phyloP scores from a whole-genome alignment of 169 alveolate genomes.

The Plasmodium vivax region DNA sequence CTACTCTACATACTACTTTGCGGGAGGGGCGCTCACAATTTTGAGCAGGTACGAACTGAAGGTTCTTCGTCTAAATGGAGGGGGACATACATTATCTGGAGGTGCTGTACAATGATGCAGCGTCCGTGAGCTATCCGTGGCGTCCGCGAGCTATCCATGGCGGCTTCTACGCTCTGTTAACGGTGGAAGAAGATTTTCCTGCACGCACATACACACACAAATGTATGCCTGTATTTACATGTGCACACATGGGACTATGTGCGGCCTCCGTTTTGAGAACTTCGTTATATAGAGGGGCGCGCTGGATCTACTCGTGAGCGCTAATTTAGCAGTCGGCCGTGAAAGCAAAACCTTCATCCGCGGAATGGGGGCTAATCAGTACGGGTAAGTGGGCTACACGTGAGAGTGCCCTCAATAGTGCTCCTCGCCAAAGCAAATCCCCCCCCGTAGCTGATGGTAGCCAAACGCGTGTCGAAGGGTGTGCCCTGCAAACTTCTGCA shows the following conservation, averaged over 20 bases:
- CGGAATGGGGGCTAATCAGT: background rate
- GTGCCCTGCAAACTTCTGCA: background rate
- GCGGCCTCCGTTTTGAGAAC: background rate
- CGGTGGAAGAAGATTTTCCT: background rate
- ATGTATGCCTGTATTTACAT: background rate
- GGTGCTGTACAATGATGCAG: background rate
- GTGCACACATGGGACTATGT: background rate
- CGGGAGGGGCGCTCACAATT: background rate
- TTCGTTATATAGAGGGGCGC: background rate
- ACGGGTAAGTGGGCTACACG: background rate
- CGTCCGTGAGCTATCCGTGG: background rate
- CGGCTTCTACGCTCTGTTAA: background rate
- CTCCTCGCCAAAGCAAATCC: background rate
- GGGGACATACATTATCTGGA: background rate
- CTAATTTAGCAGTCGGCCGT: background rate
- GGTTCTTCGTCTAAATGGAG: background rate
- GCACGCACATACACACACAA: background rate
- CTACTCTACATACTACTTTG: background rate
- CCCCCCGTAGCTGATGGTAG: background rate
- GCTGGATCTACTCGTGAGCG: background rate
- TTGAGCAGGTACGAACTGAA: background rate
- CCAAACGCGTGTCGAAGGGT: background rate
- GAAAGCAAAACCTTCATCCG: background rate
- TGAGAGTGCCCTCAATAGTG: background rate
- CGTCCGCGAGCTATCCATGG: background rate